Base-by-base conservation (phyloP, 1,284 basidiomycete species). In the Fomes fomentarius region DNA sequence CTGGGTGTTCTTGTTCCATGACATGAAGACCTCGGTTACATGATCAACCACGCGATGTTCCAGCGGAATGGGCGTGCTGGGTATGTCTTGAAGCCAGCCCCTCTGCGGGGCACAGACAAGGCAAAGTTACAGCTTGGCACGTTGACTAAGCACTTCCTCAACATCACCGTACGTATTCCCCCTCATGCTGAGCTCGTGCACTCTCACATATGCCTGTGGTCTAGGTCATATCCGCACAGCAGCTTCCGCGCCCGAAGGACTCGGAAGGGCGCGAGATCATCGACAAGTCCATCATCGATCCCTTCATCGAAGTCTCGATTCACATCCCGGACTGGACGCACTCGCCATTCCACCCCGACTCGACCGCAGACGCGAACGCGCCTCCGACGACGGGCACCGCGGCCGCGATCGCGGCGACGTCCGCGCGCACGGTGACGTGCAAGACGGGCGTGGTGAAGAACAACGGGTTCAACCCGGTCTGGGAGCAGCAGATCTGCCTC, bases 31-130 rank as follows among this genome's bases (percentile, higher is more conserved):
- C 67, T 92, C 47, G 93, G 91, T 8, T 91, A 91, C 66, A 89
- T 91, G 77, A 89, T 97, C 68, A 98, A 98, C 66, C 87, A 92
- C 63, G 92, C 95, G 9, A 93, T 99, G 91, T 99, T 99, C 71
- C 84, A 88, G 62, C 81, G 91, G 7, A 95, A 96, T 62, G 91
- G 89, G 4, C 81, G 85, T 15, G 82, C 84, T 11, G 96, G 97
- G 1, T 98, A 94, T 67, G 89, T 98, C 5, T 81, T 98, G 40
- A 98, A 98, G 70, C 97, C 96, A 1, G 76, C 77, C 3, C 86
- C 89, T 0, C 78, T 99, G 17, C 82, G 94, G 12, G 72, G 76
- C 31, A 80, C 83, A 43, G 81, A 86, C 58, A 85, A 89, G 63
- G 82, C 87, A 25, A 85, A 89, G 63, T 82, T 87, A 25, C 70